Base-by-base conservation (phyloP, 1,284 basidiomycete genomes). In the Butyriboletus pseudospeciosus region DNA sequence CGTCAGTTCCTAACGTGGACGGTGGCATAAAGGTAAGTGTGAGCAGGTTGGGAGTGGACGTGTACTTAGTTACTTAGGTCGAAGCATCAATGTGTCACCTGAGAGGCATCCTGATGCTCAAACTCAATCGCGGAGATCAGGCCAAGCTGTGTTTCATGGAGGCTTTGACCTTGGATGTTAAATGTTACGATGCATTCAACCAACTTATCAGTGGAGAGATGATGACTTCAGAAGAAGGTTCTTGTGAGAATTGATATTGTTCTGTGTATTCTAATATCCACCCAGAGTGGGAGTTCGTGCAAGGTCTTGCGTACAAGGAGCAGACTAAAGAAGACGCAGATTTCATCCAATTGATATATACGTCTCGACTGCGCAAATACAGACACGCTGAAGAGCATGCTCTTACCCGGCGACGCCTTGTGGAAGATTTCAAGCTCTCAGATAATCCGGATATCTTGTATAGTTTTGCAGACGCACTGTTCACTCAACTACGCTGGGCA, bases 81-180 rank as follows among this genome's bases (percentile, higher is more conserved):
- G 91, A 96, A 74, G 92, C 94, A 4, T 95, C 94, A 0, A 94
- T 98, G 82, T 97, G 95, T 66, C 88, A 94, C 68, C 76, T 99
- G 16, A 86, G 97, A 38, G 97, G 95, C 4, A 76, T 97, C 39
- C 80, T 99, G 17, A 95, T 98, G 82, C 83, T 98, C 30, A 94
- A 98, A 61, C 77, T 98, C 13, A 95, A 94, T 60, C 87, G 94
- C 8, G 83, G 87, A 14, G 87, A 92, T 43, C 83, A 90, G 58
- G 97, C 97, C 0, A 96, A 96, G 65, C 81, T 92, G 53, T 90
- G 88, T 59, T 98, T 98, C 68, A 89, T 98, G 83, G 94, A 98
- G 62, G 95, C 97, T 1, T 79, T 99, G 16, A 82, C 88, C 0
- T 77, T 98, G 14, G 97, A 99, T 64, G 92, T 99, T 28, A 98